Percentiles rank a stretch among this genome's conserved stretches.
Conservation (phyloP, 768 basidiomycete species). For the Leccinum barrowsii region DNA sequence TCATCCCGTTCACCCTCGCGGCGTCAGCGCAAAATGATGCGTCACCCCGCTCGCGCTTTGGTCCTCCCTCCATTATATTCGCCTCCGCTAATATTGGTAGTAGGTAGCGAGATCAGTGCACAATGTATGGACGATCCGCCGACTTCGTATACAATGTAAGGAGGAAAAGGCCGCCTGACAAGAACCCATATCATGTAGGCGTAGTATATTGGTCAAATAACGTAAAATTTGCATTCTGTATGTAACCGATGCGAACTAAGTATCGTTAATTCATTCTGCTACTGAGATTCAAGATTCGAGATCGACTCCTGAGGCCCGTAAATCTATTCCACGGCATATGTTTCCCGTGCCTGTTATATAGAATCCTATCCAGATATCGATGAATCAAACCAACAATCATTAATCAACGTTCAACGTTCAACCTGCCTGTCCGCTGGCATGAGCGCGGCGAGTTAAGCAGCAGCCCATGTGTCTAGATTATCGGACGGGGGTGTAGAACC, state of each 20-base stretch:
- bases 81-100: not conserved
- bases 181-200: not conserved
- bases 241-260: not conserved
- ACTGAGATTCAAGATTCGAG: not conserved
- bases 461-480: not conserved
- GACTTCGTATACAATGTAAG: no score
- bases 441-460: not conserved
- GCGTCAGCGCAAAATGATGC: no score
- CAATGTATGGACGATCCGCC: not conserved
- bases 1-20: no score
- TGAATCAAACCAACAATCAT: not conserved
- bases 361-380: not conserved
- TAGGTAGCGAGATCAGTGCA: not conserved
- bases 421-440: not conserved
- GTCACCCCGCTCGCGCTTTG: no score
- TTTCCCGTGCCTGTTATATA: not conserved
- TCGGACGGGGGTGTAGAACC: not conserved
- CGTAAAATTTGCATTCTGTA: not conserved
- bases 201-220: not conserved
- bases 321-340: not conserved
- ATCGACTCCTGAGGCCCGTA: not conserved
- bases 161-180: not conserved
- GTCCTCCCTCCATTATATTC: not conserved
- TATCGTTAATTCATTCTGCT: not conserved
- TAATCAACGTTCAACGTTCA: not conserved